These are phyloP conservation scores for Miamiensis avidus DNA, from an alignment of 169 alveolate species.

Conservation along the genomic window DNA sequence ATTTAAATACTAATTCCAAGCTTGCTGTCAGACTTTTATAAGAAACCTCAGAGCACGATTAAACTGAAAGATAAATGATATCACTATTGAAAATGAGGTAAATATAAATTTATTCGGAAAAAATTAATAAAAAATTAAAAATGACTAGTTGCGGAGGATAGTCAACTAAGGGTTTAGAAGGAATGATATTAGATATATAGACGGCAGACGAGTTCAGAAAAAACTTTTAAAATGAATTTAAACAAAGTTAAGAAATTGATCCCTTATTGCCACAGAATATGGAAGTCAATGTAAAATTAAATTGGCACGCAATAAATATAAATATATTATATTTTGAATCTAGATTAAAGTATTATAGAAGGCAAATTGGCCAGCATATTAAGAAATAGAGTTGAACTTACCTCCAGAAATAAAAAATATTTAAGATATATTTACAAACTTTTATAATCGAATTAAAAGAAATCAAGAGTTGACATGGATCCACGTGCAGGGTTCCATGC, in stretches of 20 bases:
- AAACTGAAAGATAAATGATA: background rate
- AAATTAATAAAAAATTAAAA: background rate
- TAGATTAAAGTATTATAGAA: conserved; percentile 19
- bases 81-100: background rate
- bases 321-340: background rate
- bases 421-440: background rate
- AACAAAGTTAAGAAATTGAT: background rate
- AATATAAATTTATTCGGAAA: background rate
- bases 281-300: conserved; percentile 9
- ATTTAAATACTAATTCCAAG: too few relatives aligned
- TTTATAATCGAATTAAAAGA: background rate
- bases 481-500: background rate
- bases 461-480: conserved; percentile 13
- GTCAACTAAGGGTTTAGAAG: conserved; percentile 11
- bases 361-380: conserved; percentile 21
- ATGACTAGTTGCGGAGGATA: conserved; percentile 1
- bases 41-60: background rate
- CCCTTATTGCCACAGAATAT: background rate
- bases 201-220: background rate
- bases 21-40: background rate
- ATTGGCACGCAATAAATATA: background rate
- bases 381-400: background rate
- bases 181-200: conserved; percentile 18
- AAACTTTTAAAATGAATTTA: conserved; percentile 1
- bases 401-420: background rate